Conservation (phyloP, 768 basidiomycete genomes). For the Chiua virens region DNA sequence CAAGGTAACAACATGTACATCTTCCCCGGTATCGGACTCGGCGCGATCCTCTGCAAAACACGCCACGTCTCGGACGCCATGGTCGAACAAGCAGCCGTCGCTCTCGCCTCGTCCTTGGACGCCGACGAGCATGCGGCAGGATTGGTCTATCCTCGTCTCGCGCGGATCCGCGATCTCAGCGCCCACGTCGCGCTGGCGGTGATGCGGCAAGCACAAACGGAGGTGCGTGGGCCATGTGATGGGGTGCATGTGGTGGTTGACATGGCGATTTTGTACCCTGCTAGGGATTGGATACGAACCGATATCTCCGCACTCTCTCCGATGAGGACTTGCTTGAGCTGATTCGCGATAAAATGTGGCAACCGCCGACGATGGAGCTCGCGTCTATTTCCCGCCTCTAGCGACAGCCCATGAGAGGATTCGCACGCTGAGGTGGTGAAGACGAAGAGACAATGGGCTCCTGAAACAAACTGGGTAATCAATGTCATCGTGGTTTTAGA, state of each 20-base stretch:
- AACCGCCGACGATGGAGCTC: conserved; percentile 30
- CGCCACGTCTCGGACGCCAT: conserved; percentile 63
- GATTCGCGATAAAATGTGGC: conserved; percentile 59
- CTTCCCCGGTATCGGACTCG: conserved; percentile 62
- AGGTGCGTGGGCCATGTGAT: conserved; percentile 45
- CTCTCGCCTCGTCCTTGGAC: conserved; percentile 57
- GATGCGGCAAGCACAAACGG: conserved; percentile 61
- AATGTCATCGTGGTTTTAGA: too few species aligned
- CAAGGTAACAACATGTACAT: conserved; percentile 86
- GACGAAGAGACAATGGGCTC: neutral
- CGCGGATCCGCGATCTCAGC: conserved; percentile 65
- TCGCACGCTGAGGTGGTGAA: too few species aligned
- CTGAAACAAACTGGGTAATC: neutral
- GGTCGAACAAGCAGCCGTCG: conserved; percentile 66
- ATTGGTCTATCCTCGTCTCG: conserved; percentile 68
- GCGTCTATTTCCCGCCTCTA: conserved; percentile 15
- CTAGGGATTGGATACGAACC: conserved; percentile 43
- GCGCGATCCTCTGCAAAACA: conserved; percentile 57
- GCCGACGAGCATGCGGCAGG: conserved; percentile 52
- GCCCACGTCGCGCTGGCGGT: conserved; percentile 62
- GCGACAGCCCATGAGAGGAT: too few species aligned
- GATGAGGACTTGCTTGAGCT: conserved; percentile 49
- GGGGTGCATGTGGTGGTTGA: neutral
- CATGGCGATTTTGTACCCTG: neutral
- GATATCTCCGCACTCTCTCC: conserved; percentile 45